Evolutionary conservation across 2,329 filamentous ascomycete genomes (phyloP).

Genomic region (Talaromyces sp.): DNA sequence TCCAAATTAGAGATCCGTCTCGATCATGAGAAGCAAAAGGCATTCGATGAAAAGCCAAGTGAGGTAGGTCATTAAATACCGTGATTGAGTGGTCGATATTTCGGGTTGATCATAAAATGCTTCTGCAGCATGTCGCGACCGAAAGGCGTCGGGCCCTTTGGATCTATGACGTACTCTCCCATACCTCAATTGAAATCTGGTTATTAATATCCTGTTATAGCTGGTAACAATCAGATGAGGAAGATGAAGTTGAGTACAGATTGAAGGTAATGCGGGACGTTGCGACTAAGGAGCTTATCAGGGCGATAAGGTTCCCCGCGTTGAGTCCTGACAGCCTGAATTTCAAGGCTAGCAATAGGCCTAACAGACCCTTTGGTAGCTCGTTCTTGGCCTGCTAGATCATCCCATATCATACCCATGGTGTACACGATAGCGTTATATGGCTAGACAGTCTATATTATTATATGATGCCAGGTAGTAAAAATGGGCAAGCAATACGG

Average conservation of each 20-base stretch:
- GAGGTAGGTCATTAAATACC: constrained; percentile 47
- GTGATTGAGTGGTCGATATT: constrained; percentile 75
- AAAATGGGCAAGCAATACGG: too few relatives aligned
- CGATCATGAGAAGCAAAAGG: background rate
- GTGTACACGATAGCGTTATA: too few relatives aligned
- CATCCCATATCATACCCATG: background rate
- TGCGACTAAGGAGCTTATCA: background rate
- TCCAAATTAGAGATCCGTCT: background rate
- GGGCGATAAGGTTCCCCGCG: background rate
- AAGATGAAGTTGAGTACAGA: background rate
- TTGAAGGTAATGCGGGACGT: background rate
- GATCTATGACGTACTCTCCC: constrained; percentile 5
- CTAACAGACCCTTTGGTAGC: background rate
- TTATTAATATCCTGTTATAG: background rate
- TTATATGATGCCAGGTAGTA: too few relatives aligned
- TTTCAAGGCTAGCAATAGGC: background rate
- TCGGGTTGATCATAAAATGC: constrained; percentile 66
- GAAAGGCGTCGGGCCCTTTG: constrained; percentile 38
- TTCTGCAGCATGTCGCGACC: constrained; percentile 53
- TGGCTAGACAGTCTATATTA: too few relatives aligned
- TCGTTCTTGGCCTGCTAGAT: background rate
- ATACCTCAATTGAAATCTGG: background rate
- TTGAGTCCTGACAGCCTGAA: background rate
- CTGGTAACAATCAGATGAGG: background rate
- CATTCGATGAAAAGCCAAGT: background rate